Evolutionary conservation across 805 yeast species (phyloP).

Genomic region (Lipomyces chichibuensis): DNA sequence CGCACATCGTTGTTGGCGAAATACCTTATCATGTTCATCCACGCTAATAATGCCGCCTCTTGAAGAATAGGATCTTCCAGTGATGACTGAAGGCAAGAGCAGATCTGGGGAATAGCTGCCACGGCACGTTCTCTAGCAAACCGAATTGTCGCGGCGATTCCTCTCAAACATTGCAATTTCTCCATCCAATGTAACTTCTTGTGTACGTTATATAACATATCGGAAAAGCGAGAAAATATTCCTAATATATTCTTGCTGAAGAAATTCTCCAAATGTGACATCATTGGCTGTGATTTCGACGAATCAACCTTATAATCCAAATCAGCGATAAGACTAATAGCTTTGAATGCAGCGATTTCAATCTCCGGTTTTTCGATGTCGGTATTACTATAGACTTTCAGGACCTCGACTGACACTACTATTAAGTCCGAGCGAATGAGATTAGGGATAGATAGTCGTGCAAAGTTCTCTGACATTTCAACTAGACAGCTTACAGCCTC

Average conservation of each 20-base stretch:
- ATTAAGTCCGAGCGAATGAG: conserved; percentile 40
- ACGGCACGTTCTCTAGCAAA: conserved; percentile 58
- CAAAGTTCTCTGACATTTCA: conserved; percentile 57
- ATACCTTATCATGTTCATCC: conserved; percentile 62
- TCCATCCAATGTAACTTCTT: conserved; percentile 74
- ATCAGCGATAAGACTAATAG: conserved; percentile 29
- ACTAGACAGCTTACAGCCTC: conserved; percentile 58
- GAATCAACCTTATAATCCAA: conserved; percentile 2
- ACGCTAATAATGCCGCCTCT: conserved; percentile 63
- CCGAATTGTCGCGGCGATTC: conserved; percentile 67
- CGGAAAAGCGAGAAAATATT: conserved; percentile 76
- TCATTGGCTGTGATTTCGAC: background rate
- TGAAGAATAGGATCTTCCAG: conserved; percentile 66
- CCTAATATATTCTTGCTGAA: conserved; percentile 69
- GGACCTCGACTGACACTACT: conserved; percentile 42
- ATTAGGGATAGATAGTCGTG: conserved; percentile 40
- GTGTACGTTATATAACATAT: conserved; percentile 70
- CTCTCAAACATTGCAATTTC: conserved; percentile 70
- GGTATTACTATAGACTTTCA: conserved; percentile 49
- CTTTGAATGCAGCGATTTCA: conserved; percentile 21
- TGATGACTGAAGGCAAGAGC: conserved; percentile 81
- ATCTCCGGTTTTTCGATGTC: conserved; percentile 24
- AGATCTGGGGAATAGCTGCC: conserved; percentile 79
- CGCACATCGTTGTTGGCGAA: conserved; percentile 61
- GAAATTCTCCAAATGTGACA: conserved; percentile 45